Conservation (phyloP, 202 grass and related monocot genomes). For the Eragrostis tef region DNA sequence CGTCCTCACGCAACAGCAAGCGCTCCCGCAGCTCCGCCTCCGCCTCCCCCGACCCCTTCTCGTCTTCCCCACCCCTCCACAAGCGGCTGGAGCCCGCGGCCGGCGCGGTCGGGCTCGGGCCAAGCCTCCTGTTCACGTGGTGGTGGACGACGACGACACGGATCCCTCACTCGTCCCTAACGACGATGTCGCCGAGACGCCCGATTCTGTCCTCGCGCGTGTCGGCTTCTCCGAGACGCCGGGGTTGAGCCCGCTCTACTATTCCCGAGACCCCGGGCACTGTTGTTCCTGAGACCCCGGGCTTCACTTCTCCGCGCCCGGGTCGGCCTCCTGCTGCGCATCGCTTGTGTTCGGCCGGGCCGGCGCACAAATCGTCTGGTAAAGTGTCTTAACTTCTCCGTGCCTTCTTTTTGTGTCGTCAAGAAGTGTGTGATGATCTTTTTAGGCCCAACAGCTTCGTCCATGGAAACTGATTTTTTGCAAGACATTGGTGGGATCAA, state of each 20-base stretch:
- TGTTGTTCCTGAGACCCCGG: too few species aligned
- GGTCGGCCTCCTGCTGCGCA: background rate
- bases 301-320: background rate
- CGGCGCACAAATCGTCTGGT: slow-evolving; percentile 4
- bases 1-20: slow-evolving; percentile 28
- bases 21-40: background rate
- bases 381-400: background rate
- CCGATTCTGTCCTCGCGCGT: background rate
- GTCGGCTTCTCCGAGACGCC: slow-evolving; percentile 5
- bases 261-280: background rate
- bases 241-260: background rate
- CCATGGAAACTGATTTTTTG: background rate
- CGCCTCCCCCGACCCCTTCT: slow-evolving; percentile 28
- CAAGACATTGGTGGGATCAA: background rate
- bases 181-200: background rate
- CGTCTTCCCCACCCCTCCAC: slow-evolving; percentile 38
- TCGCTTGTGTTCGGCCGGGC: slow-evolving; percentile 6
- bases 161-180: slow-evolving; percentile 3
- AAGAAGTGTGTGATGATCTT: too few species aligned
- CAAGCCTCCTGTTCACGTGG: slow-evolving; percentile 9
- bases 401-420: background rate
- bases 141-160: slow-evolving; percentile 33
- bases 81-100: slow-evolving; percentile 27
- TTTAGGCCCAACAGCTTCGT: background rate
- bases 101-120: background rate